Percentiles rank a stretch among this genome's conserved stretches.
phyloP scores from a whole-genome alignment of 345 rosid species.

The Salix exigua region DNA sequence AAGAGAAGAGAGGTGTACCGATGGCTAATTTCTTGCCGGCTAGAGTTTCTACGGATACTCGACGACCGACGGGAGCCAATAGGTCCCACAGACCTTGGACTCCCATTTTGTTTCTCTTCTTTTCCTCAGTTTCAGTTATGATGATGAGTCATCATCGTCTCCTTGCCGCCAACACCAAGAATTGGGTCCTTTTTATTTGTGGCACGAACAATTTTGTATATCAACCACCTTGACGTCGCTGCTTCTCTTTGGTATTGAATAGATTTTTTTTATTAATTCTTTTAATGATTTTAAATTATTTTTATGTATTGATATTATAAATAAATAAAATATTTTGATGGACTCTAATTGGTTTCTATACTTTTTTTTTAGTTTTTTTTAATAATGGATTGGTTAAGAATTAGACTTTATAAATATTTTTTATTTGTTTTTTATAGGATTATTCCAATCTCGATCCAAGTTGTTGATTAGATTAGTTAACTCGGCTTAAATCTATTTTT shows the following conservation, averaged over 20 bases:
- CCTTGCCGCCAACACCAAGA: background rate
- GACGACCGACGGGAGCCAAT: conserved; percentile 86
- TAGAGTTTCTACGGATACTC: conserved; percentile 92
- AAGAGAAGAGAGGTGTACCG: conserved; percentile 38
- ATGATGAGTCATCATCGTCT: background rate
- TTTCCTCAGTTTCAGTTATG: background rate
- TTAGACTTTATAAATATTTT: no score
- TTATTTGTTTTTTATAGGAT: no score
- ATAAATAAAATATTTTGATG: no score
- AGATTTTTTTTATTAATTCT: no score
- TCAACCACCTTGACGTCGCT: background rate
- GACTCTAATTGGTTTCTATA: no score
- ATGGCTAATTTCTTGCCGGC: conserved; percentile 81
- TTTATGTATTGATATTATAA: no score
- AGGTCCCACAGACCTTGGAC: conserved; percentile 85
- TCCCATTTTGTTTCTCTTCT: conserved; percentile 36
- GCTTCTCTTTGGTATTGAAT: background rate
- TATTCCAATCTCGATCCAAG: no score
- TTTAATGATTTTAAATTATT: no score
- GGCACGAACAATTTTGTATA: background rate
- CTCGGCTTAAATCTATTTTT: no score
- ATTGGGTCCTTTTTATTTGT: background rate
- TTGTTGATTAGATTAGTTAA: no score
- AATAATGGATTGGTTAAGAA: no score
- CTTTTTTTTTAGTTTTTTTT: no score